phyloP scores from a whole-genome alignment of 1,284 basidiomycete genomes.

The Schizopora paradoxa region DNA sequence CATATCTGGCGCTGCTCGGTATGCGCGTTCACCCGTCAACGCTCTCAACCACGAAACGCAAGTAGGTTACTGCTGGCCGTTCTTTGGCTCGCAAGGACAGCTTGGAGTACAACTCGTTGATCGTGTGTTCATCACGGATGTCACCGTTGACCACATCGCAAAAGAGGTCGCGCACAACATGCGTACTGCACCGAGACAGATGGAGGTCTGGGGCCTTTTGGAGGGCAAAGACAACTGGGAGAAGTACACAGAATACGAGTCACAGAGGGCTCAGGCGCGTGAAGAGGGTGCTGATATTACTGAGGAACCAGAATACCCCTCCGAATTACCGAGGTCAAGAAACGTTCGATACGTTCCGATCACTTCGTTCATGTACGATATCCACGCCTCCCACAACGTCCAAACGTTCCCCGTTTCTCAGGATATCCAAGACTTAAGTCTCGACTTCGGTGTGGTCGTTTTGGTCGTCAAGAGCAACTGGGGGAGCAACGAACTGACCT shows the following conservation, averaged over 20 bases:
- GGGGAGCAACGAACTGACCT: conserved; percentile 80
- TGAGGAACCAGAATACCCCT: conserved; percentile 39
- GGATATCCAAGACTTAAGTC: conserved; percentile 59
- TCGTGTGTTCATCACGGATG: conserved; percentile 63
- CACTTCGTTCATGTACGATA: conserved; percentile 78
- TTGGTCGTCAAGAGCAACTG: conserved; percentile 81
- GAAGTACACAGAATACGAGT: conserved; percentile 47
- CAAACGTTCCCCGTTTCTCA: conserved; percentile 82
- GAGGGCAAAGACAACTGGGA: conserved; percentile 69
- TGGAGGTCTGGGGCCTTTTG: conserved; percentile 87
- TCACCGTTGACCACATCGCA: conserved; percentile 88
- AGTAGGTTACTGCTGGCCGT: conserved; percentile 91
- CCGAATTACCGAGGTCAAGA: conserved; percentile 45
- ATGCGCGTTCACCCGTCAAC: conserved; percentile 77
- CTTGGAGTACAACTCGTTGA: conserved; percentile 76
- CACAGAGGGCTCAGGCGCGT: conserved; percentile 27
- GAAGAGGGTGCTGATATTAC: conserved; percentile 35
- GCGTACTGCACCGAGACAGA: conserved; percentile 73
- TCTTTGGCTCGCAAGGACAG: conserved; percentile 72
- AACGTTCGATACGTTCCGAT: conserved; percentile 62
- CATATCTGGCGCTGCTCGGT: conserved; percentile 56
- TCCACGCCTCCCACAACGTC: conserved; percentile 58
- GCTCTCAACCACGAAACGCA: conserved; percentile 80
- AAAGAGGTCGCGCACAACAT: conserved; percentile 74
- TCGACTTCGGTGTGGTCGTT: conserved; percentile 80